Evolutionary conservation across 148 eudicot genomes (phyloP), one percentile per base, ranked within the genome.

Genomic region (Arbutus unedo): DNA sequence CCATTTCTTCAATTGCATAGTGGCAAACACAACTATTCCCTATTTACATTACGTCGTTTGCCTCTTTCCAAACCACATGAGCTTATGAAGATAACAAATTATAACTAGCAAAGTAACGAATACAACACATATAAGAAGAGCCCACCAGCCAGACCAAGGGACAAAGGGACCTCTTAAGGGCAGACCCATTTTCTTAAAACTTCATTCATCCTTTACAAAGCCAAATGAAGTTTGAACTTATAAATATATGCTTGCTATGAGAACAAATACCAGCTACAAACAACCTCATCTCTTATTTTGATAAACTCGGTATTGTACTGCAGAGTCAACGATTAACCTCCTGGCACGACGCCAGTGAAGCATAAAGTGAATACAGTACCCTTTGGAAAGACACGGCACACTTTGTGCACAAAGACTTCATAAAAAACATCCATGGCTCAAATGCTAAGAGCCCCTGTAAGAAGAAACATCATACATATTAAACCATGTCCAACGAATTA

Each of bases 401-500:
- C 9, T 25, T 66, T 2, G 43, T 11, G 13, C 18, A 25, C 71
- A 66, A 25, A 66, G 13, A 25, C 71, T 10, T 66, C 41, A 8
- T 18, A 18, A 66, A 50, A 25, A 73, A 47, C 56, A 5, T 21
- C 18, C 77, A 74, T 45, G 71, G 71, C 56, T 47, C 55, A 9
- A 74, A 45, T 19, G 19, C 23, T 47, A 25, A 45, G 23, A 18
- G 76, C 3, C 25, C 18, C 53, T 19, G 2, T 8, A 73, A 21
- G 54, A 23, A 49, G 77, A 49, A 49, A 48, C 15, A 23, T 48
- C 6, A 4, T n/a, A 74, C 41, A 21, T n/a, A 9, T 21, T 21
- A 74, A 8, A 74, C 38, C 77, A 73, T 49, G 14, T 21, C 41
- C 94, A 10, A 18, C 56, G 8, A 48, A 74, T 48, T n/a, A 50